Conservation (phyloP, 192 early-diverging fungal genomes). For the Irineochytrium annulatum region DNA sequence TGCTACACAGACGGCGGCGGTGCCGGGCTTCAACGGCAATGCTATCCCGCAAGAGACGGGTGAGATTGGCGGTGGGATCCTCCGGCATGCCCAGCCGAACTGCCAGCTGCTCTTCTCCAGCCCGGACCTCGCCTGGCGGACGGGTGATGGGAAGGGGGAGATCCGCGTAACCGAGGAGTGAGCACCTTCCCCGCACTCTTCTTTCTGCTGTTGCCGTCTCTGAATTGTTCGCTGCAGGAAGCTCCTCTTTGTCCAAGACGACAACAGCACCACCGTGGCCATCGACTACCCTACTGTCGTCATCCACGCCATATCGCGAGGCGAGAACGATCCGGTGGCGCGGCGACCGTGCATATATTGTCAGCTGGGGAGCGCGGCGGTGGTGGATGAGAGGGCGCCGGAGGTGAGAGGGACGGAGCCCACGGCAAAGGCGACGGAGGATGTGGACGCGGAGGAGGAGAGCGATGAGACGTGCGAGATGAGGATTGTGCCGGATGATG, state of each 20-base stretch:
- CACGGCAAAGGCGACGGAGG: neutral
- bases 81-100: too few relatives aligned
- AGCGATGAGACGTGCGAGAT: constrained; percentile 49
- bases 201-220: too few relatives aligned
- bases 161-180: too few relatives aligned
- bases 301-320: constrained; percentile 66
- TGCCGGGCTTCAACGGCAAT: too few relatives aligned
- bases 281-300: constrained; percentile 64
- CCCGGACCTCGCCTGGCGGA: too few relatives aligned
- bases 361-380: constrained; percentile 48
- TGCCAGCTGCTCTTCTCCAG: too few relatives aligned
- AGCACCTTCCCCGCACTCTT: too few relatives aligned
- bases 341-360: constrained; percentile 57
- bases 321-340: constrained; percentile 18
- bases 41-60: too few relatives aligned
- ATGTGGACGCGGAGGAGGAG: constrained; percentile 17
- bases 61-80: too few relatives aligned
- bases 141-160: too few relatives aligned
- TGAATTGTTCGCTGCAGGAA: too few relatives aligned
- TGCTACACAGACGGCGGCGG: too few relatives aligned
- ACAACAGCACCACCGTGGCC: constrained; percentile 41
- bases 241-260: constrained; percentile 49
- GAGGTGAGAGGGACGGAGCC: neutral
- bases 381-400: constrained; percentile 27
- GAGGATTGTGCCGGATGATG: constrained; percentile 57